Base-by-base conservation (phyloP, 768 basidiomycete species). In the Exsudoporus frostii region DNA sequence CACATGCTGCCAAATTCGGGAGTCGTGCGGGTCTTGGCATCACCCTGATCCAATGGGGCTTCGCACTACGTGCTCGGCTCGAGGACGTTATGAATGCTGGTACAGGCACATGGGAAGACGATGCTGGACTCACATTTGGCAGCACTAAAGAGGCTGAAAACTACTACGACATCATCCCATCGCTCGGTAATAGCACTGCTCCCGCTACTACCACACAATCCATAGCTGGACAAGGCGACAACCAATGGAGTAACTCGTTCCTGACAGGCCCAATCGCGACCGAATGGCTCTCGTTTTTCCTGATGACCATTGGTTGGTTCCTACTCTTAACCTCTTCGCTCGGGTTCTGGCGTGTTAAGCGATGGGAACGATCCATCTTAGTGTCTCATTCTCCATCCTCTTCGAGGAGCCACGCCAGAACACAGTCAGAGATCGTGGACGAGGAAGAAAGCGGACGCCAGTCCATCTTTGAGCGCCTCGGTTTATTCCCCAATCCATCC, bases 1-100 rank as follows among this genome's bases (percentile, higher is more conserved):
- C 93, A 2, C 96, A 98, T 67, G 90, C 96, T 6, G 92, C 92
- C 30, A 88, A 93, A 60, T 83, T 90, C 60, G 94, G 97, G 45
- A 92, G 92, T 36, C 86, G 93, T 50, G 95, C 94, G 1, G 96
- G 96, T 27, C 80, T 98, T 41, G 96, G 96, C n/a, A 79, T 98
- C 54, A 98, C 95, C 13, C 79, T 98, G 50, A 96, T 98, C 53
- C 96, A 98, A 69, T 95, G 95, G 68, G 95, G 96, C 27, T 87
- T 96, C 62, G 87, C 86, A 13, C 71, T 90, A 53, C 82, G 93
- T 46, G 76, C 77, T 11, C 69, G 73, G 34, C 65, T 80, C 47
- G 79, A 85, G 57, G 59, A 78, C 9, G 59, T 59, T 41, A 76
- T 75, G 54, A 65, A 57, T 33, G 56, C 61, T 22, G 69, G 66